A percentile compares a stretch with the other conserved stretches of the same genome.
These are phyloP conservation scores for Sabuloglossum arenarium DNA, from an alignment of 495 filamentous ascomycete genomes.

Conservation along the genomic window DNA sequence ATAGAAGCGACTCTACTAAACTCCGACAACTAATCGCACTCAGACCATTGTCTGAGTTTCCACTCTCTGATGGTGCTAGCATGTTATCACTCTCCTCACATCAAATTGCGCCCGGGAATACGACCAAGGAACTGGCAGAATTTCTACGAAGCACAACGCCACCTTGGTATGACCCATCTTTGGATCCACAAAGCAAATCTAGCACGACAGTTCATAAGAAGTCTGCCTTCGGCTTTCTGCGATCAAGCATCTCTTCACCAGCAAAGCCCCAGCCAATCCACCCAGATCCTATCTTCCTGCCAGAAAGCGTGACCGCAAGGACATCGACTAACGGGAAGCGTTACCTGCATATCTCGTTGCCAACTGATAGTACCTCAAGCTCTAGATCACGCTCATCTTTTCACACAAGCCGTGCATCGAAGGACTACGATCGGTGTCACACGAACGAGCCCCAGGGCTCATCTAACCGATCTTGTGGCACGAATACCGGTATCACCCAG, in stretches of 20 bases:
- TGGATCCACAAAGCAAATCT: not conserved
- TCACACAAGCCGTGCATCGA: not conserved
- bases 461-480: not conserved
- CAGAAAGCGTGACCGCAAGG: not conserved
- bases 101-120: not conserved
- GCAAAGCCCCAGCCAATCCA: not conserved
- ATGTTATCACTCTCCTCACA: not conserved
- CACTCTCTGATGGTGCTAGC: not conserved
- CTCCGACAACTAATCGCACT: not conserved
- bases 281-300: not conserved
- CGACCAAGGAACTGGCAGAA: not conserved
- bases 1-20: not conserved
- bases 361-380: not conserved
- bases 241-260: not conserved
- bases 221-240: not conserved
- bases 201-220: not conserved
- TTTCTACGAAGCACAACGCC: not conserved
- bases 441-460: not conserved
- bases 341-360: conserved; percentile 2
- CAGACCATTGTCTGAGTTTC: not conserved
- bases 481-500: not conserved
- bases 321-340: conserved; percentile 2
- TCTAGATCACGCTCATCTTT: not conserved
- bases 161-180: not conserved
- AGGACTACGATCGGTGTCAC: not conserved